phyloP scores from a whole-genome alignment of 1,139 yeast genomes.

The Trichomonascaceae sp. region DNA sequence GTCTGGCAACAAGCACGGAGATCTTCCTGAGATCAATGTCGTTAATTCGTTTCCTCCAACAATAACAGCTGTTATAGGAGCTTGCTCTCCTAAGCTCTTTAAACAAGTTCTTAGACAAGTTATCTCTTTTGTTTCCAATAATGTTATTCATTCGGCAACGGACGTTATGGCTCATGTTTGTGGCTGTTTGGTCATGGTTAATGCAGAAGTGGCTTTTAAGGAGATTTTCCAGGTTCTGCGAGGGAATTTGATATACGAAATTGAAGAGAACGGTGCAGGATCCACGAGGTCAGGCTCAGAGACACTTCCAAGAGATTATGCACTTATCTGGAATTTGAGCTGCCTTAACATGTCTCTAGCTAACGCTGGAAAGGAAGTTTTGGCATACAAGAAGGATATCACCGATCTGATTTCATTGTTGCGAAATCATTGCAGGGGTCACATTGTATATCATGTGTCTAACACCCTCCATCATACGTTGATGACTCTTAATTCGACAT shows the following conservation, averaged over 20 bases:
- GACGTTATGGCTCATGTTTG: conserved; percentile 66
- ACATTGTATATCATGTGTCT: conserved; percentile 40
- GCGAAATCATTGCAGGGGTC: conserved; percentile 63
- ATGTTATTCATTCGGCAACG: conserved; percentile 60
- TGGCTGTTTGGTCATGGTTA: conserved; percentile 60
- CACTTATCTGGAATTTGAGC: conserved; percentile 65
- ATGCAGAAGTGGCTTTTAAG: conserved; percentile 46
- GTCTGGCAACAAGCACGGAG: conserved; percentile 24
- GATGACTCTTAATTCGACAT: conserved; percentile 51
- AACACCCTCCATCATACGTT: conserved; percentile 62
- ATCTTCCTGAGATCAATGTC: conserved; percentile 36
- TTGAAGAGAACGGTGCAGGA: conserved; percentile 84
- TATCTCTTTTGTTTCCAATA: conserved; percentile 50
- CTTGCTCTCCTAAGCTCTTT: conserved; percentile 58
- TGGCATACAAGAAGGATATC: conserved; percentile 44
- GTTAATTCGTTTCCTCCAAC: conserved; percentile 59
- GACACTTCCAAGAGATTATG: conserved; percentile 69
- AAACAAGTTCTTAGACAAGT: conserved; percentile 46
- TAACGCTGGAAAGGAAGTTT: conserved; percentile 52
- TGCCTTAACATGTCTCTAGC: conserved; percentile 68
- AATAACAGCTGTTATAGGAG: conserved; percentile 59
- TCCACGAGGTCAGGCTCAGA: conserved; percentile 62
- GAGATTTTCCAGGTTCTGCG: conserved; percentile 43
- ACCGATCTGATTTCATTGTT: conserved; percentile 46
- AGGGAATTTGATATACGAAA: conserved; percentile 57